These are phyloP conservation scores for Yamadazyma atmosphaerica DNA, from an alignment of 1,139 yeast genomes.

Conservation along the genomic window DNA sequence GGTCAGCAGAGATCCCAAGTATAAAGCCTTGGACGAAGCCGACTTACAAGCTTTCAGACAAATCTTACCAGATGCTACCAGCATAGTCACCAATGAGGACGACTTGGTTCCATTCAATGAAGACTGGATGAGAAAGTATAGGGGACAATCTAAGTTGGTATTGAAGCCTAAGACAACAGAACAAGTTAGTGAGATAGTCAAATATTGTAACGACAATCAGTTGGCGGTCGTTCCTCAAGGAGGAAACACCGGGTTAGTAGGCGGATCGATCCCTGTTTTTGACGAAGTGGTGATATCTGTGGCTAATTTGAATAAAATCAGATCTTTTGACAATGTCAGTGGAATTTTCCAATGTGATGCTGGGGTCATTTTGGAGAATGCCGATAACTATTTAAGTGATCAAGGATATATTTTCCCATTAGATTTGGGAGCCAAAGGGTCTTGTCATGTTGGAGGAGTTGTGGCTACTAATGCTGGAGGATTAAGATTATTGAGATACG, in stretches of 20 bases:
- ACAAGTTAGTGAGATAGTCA: slow-evolving; percentile 74
- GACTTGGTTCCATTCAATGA: slow-evolving; percentile 78
- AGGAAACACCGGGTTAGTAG: slow-evolving; percentile 95
- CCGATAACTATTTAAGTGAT: slow-evolving; percentile 78
- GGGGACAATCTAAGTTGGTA: slow-evolving; percentile 81
- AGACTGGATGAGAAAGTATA: slow-evolving; percentile 96
- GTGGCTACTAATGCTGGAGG: slow-evolving; percentile 99
- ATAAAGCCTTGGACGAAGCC: slow-evolving; percentile 46
- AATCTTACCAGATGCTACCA: slow-evolving; percentile 49
- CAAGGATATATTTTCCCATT: slow-evolving; percentile 88
- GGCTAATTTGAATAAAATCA: slow-evolving; percentile 69
- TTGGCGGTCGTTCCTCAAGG: slow-evolving; percentile 96
- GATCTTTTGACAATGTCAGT: slow-evolving; percentile 77
- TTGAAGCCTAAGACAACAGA: slow-evolving; percentile 82
- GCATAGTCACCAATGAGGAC: slow-evolving; percentile 51
- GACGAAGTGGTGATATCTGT: slow-evolving; percentile 83
- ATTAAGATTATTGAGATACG: slow-evolving; percentile 80
- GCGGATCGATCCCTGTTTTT: slow-evolving; percentile 91
- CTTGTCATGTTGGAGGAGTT: slow-evolving; percentile 94
- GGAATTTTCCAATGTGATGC: slow-evolving; percentile 91
- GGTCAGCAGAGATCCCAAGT: slow-evolving; percentile 47
- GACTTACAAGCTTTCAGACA: slow-evolving; percentile 66
- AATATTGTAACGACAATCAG: slow-evolving; percentile 75
- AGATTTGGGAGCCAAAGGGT: slow-evolving; percentile 96
- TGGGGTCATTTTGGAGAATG: slow-evolving; percentile 84